phyloP scores from a whole-genome alignment of 768 basidiomycete species.

The Naematelia encephala region DNA sequence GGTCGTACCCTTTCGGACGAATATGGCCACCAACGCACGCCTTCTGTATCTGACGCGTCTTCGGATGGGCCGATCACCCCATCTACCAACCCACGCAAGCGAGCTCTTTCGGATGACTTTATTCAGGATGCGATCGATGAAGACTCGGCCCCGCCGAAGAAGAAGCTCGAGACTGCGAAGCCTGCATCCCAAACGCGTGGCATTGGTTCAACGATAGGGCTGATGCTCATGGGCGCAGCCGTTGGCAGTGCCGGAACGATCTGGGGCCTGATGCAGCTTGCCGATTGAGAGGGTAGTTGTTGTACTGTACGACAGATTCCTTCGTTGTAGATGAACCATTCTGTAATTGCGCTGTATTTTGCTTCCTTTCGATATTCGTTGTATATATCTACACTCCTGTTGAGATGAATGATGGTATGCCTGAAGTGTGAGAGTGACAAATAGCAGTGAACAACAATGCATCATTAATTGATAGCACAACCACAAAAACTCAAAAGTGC shows the following conservation, averaged over 20 bases:
- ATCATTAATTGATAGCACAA: no score
- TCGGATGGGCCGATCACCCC: constrained; percentile 24
- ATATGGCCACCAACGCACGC: background rate
- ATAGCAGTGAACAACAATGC: no score
- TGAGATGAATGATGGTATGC: no score
- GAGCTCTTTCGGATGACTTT: background rate
- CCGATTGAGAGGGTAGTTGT: no score
- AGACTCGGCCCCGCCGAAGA: background rate
- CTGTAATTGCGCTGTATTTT: no score
- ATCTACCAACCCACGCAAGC: background rate
- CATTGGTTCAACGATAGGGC: constrained; percentile 19
- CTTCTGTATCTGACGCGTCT: constrained; percentile 6
- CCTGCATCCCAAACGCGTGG: background rate
- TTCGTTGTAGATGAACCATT: no score
- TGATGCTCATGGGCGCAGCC: constrained; percentile 29
- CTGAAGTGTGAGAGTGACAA: no score
- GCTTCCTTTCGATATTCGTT: no score
- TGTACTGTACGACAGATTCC: no score
- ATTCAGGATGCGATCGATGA: background rate
- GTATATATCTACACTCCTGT: no score
- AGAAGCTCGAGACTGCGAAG: background rate
- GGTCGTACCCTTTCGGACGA: background rate
- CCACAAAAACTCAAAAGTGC: no score
- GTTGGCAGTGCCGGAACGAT: constrained; percentile 33
- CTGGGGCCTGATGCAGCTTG: constrained; percentile 31